Conservation (phyloP, 495 filamentous ascomycete genomes). For the Lentithecium fluviatile region DNA sequence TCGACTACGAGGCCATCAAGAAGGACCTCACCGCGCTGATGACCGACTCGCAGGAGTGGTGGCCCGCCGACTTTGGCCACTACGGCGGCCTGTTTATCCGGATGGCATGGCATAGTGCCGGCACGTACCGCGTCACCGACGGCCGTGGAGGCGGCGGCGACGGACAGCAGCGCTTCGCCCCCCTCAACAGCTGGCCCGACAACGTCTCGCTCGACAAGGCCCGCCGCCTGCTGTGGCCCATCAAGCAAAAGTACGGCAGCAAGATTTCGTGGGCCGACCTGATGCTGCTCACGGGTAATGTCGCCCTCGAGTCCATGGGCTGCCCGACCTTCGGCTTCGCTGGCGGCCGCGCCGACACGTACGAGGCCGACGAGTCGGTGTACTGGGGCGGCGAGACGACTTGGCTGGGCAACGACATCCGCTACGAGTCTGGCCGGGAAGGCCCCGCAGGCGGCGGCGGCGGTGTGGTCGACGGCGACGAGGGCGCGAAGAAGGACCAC, state of each 20-base stretch:
- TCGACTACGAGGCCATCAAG: conserved; percentile 71
- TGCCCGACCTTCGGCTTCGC: conserved; percentile 71
- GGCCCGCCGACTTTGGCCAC: conserved; percentile 75
- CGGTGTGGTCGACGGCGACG: conserved; percentile 44
- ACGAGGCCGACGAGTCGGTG: conserved; percentile 68
- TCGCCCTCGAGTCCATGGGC: conserved; percentile 73
- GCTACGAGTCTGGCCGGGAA: conserved; percentile 54
- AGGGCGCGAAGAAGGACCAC: conserved; percentile 47
- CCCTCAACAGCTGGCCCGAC: conserved; percentile 78
- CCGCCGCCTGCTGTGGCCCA: conserved; percentile 71
- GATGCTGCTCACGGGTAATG: conserved; percentile 67
- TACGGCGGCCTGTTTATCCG: conserved; percentile 75
- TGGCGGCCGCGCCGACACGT: conserved; percentile 66
- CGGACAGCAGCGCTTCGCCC: conserved; percentile 72
- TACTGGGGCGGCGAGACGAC: conserved; percentile 74
- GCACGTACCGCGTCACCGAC: conserved; percentile 70
- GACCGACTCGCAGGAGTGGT: conserved; percentile 74
- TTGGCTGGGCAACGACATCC: conserved; percentile 68
- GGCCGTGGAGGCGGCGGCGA: conserved; percentile 69
- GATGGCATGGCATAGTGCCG: conserved; percentile 75
- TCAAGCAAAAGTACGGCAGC: conserved; percentile 79
- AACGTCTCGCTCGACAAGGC: conserved; percentile 75
- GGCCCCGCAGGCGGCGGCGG: conserved; percentile 49
- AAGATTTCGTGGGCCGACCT: conserved; percentile 78
- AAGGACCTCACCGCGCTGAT: conserved; percentile 64